Percentiles rank a stretch among this genome's conserved stretches.
Evolutionary conservation across 192 early-diverging fungal species (phyloP).

Genomic region (Podila minutissima): DNA sequence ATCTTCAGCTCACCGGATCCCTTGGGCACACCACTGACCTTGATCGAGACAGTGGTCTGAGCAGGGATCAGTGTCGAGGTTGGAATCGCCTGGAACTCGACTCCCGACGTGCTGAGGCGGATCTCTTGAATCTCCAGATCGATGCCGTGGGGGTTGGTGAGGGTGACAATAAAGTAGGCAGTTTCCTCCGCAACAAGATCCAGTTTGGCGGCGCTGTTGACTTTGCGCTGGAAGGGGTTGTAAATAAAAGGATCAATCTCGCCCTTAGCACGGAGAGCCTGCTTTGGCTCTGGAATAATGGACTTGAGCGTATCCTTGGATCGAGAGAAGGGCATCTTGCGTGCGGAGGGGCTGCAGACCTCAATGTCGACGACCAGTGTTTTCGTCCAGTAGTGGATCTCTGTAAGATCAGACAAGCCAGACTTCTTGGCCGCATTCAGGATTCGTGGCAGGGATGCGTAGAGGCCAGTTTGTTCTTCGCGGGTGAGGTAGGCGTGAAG

Average conservation of each 20-base stretch:
- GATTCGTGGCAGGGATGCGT: slow-evolving; percentile 64
- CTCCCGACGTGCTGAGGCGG: slow-evolving; percentile 67
- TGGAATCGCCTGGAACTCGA: slow-evolving; percentile 66
- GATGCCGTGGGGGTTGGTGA: slow-evolving; percentile 84
- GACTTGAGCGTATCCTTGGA: slow-evolving; percentile 49
- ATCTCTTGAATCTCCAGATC: slow-evolving; percentile 80
- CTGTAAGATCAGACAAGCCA: slow-evolving; percentile 52
- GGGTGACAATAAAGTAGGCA: slow-evolving; percentile 72
- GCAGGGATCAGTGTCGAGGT: slow-evolving; percentile 74
- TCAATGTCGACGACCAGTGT: slow-evolving; percentile 65
- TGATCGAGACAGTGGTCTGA: slow-evolving; percentile 66
- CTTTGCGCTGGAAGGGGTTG: slow-evolving; percentile 77
- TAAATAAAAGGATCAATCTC: slow-evolving; percentile 81
- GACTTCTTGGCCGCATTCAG: slow-evolving; percentile 62
- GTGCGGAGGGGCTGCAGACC: slow-evolving; percentile 62
- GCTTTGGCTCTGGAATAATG: slow-evolving; percentile 41
- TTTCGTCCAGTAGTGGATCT: slow-evolving; percentile 67
- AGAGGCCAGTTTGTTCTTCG: slow-evolving; percentile 73
- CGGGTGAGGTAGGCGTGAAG: slow-evolving; percentile 67
- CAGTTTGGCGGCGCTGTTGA: slow-evolving; percentile 57
- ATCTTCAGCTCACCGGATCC: slow-evolving; percentile 69
- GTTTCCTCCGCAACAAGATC: slow-evolving; percentile 75
- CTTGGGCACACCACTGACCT: slow-evolving; percentile 71
- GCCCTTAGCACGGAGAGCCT: slow-evolving; percentile 17
- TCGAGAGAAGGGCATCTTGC: slow-evolving; percentile 68